A percentile compares a stretch with the other conserved stretches of the same genome.
phyloP scores from a whole-genome alignment of 2,329 filamentous ascomycete species.

The Fusarium nanum region DNA sequence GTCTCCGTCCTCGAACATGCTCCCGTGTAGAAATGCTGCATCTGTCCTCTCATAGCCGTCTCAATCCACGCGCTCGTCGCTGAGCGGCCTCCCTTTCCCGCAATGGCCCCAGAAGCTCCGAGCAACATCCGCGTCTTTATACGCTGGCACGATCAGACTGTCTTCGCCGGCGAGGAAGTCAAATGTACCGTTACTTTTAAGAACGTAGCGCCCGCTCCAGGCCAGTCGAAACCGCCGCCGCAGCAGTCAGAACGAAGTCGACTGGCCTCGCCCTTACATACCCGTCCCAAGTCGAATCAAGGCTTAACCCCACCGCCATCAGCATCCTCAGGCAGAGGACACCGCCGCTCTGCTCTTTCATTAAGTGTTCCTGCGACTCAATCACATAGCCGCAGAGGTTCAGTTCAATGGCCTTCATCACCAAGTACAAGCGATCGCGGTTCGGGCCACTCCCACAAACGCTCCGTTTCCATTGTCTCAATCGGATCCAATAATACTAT shows the following conservation, averaged over 20 bases:
- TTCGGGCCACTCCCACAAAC: slow-evolving; percentile 71
- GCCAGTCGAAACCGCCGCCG: slow-evolving; percentile 47
- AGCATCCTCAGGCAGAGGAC: slow-evolving; percentile 61
- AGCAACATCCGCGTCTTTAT: slow-evolving; percentile 94
- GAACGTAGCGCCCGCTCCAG: slow-evolving; percentile 72
- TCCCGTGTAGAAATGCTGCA: slow-evolving; percentile 48
- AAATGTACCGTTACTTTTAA: slow-evolving; percentile 97
- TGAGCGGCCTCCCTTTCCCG: slow-evolving; percentile 48
- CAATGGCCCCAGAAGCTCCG: slow-evolving; percentile 62
- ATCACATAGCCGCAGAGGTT: slow-evolving; percentile 59
- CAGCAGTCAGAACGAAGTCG: slow-evolving; percentile 51
- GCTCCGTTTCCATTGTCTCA: slow-evolving; percentile 85
- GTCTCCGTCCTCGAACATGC: slow-evolving; percentile 33
- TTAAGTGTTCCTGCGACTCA: slow-evolving; percentile 64
- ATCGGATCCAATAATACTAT: slow-evolving; percentile 69
- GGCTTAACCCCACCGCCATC: slow-evolving; percentile 60
- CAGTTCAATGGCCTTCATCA: slow-evolving; percentile 60
- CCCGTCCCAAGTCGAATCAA: slow-evolving; percentile 56
- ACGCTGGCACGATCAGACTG: slow-evolving; percentile 91
- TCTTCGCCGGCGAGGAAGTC: slow-evolving; percentile 96
- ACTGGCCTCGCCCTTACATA: slow-evolving; percentile 58
- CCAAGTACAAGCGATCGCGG: slow-evolving; percentile 47
- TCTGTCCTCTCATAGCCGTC: slow-evolving; percentile 42
- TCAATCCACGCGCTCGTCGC: slow-evolving; percentile 46
- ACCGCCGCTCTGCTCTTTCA: slow-evolving; percentile 73